A percentile compares a stretch with the other conserved stretches of the same genome.
Evolutionary conservation across 2,329 filamentous ascomycete genomes (phyloP).

Genomic region (Alternaria sp.): DNA sequence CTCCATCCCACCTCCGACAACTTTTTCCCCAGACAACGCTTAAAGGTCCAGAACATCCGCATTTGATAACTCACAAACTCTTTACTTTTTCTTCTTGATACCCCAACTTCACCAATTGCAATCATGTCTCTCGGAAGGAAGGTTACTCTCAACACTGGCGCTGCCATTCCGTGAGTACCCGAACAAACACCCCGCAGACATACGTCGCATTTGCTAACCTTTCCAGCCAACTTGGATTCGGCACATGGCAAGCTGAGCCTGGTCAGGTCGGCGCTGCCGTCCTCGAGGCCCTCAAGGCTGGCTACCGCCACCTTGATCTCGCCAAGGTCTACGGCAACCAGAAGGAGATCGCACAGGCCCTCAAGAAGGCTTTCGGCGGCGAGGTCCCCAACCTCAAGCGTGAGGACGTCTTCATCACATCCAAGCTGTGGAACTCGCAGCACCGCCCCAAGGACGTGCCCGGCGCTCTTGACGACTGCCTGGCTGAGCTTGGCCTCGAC

Average conservation of each 20-base stretch:
- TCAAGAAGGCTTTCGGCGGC: slow-evolving; percentile 36
- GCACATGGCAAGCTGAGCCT: slow-evolving; percentile 42
- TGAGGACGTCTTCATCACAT: slow-evolving; percentile 59
- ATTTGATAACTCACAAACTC: background rate
- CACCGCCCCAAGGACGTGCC: slow-evolving; percentile 71
- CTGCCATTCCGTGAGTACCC: slow-evolving; percentile 75
- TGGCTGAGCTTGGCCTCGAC: slow-evolving; percentile 79
- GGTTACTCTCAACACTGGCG: slow-evolving; percentile 68
- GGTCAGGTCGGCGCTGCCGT: slow-evolving; percentile 51
- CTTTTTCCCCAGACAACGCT: slow-evolving; percentile 14
- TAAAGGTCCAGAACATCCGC: slow-evolving; percentile 4
- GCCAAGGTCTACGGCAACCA: slow-evolving; percentile 42
- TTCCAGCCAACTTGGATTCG: slow-evolving; percentile 58
- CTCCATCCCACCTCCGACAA: slow-evolving; percentile 22
- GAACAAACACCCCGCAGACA: slow-evolving; percentile 62
- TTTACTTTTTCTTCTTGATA: slow-evolving; percentile 5
- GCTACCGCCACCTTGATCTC: slow-evolving; percentile 41
- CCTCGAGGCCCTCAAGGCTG: slow-evolving; percentile 40
- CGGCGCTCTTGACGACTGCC: slow-evolving; percentile 73
- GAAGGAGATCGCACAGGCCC: slow-evolving; percentile 34
- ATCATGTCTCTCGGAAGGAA: slow-evolving; percentile 44
- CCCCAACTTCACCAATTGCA: slow-evolving; percentile 5
- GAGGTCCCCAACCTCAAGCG: slow-evolving; percentile 56
- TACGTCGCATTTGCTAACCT: slow-evolving; percentile 55
- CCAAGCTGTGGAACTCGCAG: slow-evolving; percentile 91